A percentile compares a stretch with the other conserved stretches of the same genome.
Evolutionary conservation across 2,329 filamentous ascomycete genomes (phyloP).

Genomic region (Apiospora saccharicola): DNA sequence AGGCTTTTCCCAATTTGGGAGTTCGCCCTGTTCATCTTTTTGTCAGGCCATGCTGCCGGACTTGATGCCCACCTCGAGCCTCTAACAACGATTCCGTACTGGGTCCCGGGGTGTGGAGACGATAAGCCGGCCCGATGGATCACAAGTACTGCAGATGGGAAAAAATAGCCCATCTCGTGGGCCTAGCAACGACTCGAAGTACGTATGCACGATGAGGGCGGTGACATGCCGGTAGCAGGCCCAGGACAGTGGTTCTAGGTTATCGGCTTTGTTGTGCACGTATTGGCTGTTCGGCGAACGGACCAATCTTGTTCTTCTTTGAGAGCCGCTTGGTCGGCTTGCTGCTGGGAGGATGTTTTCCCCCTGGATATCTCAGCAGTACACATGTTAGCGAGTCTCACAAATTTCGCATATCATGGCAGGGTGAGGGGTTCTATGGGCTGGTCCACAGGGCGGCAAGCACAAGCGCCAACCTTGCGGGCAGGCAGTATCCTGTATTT

Average conservation of each 20-base stretch:
- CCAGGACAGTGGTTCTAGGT: neutral
- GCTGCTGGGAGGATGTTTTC: neutral
- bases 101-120: slow-evolving; percentile 10
- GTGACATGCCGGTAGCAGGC: neutral
- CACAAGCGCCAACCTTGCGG: slow-evolving; percentile 11
- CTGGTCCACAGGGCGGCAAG: neutral
- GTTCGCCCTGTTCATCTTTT: neutral
- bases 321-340: neutral
- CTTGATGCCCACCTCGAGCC: slow-evolving; percentile 6
- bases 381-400: neutral
- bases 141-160: neutral
- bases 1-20: neutral
- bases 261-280: neutral
- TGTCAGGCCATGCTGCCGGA: slow-evolving; percentile 1
- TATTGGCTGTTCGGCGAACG: neutral
- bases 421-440: slow-evolving; percentile 6
- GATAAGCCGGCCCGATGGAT: neutral
- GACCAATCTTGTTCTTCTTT: neutral
- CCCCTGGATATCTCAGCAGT: neutral
- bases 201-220: neutral
- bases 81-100: slow-evolving; percentile 2
- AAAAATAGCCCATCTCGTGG: slow-evolving; percentile 2
- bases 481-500: neutral
- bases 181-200: neutral
- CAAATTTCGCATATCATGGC: neutral